Evolutionary conservation across 192 early-diverging fungal genomes (phyloP).

Genomic region (Coemansia sp.): DNA sequence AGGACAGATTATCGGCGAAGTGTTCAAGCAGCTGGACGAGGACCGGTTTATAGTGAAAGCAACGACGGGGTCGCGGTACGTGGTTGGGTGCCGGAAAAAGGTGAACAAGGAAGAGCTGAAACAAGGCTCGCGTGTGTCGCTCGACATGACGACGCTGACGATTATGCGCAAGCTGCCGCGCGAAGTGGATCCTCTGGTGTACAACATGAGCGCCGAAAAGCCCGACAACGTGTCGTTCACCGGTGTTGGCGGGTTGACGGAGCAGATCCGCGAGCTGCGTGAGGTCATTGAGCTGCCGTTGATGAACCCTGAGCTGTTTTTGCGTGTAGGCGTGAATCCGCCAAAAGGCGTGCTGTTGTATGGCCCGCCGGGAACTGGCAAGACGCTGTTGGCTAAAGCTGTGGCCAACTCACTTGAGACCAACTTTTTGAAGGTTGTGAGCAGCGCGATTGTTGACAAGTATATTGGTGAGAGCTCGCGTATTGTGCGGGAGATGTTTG

Average conservation of each 20-base stretch:
- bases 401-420: conserved; percentile 97
- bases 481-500: conserved; percentile 99
- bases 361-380: conserved; percentile 97
- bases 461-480: conserved; percentile 99
- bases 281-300: conserved; percentile 99
- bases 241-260: conserved; percentile 91
- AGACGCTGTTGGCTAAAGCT: conserved; percentile 94
- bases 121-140: conserved; percentile 94
- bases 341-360: conserved; percentile 98
- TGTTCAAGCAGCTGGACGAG: conserved; percentile 95
- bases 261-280: conserved; percentile 96
- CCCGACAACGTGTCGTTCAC: conserved; percentile 94
- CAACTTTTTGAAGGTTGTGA: conserved; percentile 98
- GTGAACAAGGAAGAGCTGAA: conserved; percentile 94
- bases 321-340: conserved; percentile 96
- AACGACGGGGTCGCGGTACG: conserved; percentile 94
- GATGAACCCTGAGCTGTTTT: conserved; percentile 97
- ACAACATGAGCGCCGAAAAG: conserved; percentile 99
- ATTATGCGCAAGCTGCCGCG: conserved; percentile 98
- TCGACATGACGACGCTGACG: conserved; percentile 99
- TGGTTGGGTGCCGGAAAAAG: conserved; percentile 94
- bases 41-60: conserved; percentile 98
- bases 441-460: conserved; percentile 99
- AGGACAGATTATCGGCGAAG: conserved; percentile 98
- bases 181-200: conserved; percentile 98